These are phyloP conservation scores for Acacia confusa DNA, from an alignment of 306 rosid species.

Conservation along the genomic window DNA sequence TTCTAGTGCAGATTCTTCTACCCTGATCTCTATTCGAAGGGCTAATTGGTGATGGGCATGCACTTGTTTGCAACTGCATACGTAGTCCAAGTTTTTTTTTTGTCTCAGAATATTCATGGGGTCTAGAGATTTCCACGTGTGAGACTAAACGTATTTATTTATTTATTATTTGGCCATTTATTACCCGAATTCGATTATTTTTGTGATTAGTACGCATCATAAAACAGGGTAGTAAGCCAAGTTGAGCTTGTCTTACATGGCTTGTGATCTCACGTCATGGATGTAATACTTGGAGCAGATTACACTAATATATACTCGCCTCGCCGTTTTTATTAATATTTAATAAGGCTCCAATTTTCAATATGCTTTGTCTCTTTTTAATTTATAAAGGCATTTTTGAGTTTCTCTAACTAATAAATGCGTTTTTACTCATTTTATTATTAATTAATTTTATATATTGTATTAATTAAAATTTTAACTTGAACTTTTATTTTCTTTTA, in stretches of 20 bases:
- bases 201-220: conserved; percentile 7
- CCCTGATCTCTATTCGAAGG: conserved; percentile 8
- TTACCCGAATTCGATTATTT: background rate
- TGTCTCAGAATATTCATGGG: conserved; percentile 27
- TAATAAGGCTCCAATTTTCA: no score
- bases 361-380: no score
- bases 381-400: no score
- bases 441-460: no score
- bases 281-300: background rate
- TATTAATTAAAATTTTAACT: no score
- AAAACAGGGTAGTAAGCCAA: background rate
- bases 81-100: conserved; percentile 32
- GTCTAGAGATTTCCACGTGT: conserved; percentile 56
- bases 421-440: no score
- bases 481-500: no score
- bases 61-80: conserved; percentile 26
- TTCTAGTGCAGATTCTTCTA: conserved; percentile 28
- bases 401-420: no score
- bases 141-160: background rate
- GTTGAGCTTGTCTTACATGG: background rate
- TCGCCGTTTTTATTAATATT: no score
- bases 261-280: background rate
- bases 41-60: background rate
- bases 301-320: no score
- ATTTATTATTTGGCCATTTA: background rate